Base-by-base conservation (phyloP, 2,329 filamentous ascomycete species). In the Epichloe aotearoae region DNA sequence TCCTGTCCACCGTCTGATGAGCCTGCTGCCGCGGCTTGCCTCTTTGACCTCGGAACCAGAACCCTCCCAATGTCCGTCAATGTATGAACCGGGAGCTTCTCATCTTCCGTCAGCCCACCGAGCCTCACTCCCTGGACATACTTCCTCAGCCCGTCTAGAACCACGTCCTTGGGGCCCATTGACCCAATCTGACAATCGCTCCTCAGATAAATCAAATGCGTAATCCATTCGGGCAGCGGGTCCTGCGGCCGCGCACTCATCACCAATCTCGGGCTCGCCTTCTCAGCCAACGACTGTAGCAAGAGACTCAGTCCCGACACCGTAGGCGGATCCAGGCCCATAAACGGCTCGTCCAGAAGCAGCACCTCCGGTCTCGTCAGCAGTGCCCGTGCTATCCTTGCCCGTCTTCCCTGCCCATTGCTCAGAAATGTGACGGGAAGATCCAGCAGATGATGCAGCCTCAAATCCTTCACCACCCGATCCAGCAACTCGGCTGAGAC, bases 261-360 rank as follows among this genome's bases (percentile, higher is more conserved):
- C 2, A 97, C 72, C 23, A 97, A 70, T 34, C 88, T 76, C 0
- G 89, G 90, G 6, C 73, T 74, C 14, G 77, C 77, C 46, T 74
- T 76, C 52, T 78, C 73, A 0, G 88, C 86, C 51, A 96, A 69
- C 0, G 74, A 73, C 55, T 80, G 70, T 20, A 96, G 70, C 45
- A 97, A 72, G 0, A 76, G 74, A 40, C 86, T 91, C 57, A 97
- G 69, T 1, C 78, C 77, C 12, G 77, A 73, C 12, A 87, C 78
- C 0, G 89, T 94, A 5, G 83, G 83, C 14, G 91, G 93, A 65
- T 97, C 93, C 15, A 98, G 73, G 0, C 93, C 91, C 86, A 96
- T 95, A 62, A 96, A 96, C 1, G 93, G 91, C 59, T 95, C 91
- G 67, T 98, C 93, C 2, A 95, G 73, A 49, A 97, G 73, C 54